Percentiles rank a stretch among this genome's conserved stretches.
Conservation (phyloP, 2,329 filamentous ascomycete genomes). For the Fusarium brachygibbosum region DNA sequence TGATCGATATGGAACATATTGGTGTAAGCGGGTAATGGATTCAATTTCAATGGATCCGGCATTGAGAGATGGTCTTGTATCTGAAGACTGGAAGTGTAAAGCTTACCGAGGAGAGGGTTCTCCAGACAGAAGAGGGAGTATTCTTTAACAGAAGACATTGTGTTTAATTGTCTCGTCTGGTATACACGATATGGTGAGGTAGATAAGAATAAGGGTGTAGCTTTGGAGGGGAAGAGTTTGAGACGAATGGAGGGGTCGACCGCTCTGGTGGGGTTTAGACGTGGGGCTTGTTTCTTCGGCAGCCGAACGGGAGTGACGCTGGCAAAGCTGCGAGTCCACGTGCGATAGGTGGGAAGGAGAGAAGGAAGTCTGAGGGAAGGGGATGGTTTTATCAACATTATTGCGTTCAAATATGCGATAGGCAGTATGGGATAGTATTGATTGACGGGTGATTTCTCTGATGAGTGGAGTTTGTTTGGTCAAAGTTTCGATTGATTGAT, state of each 20-base stretch:
- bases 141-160: conserved; percentile 81
- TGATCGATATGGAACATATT: conserved; percentile 13
- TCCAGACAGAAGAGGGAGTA: conserved; percentile 93
- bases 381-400: conserved; percentile 30
- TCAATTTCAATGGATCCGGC: conserved; percentile 5
- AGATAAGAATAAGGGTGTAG: conserved; percentile 27
- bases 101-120: conserved; percentile 93
- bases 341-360: conserved; percentile 33
- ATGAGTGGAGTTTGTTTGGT: background rate
- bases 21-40: conserved; percentile 21
- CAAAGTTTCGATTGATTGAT: conserved; percentile 9
- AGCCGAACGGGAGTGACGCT: conserved; percentile 42
- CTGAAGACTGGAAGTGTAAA: background rate
- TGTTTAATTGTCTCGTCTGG: conserved; percentile 49
- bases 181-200: conserved; percentile 20
- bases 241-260: conserved; percentile 47
- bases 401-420: background rate
- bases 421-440: background rate
- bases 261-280: conserved; percentile 43
- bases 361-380: conserved; percentile 24
- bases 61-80: background rate
- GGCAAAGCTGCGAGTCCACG: conserved; percentile 46
- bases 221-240: conserved; percentile 48
- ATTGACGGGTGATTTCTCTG: background rate
- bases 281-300: conserved; percentile 45